Evolutionary conservation across 2,329 filamentous ascomycete species (phyloP).

Genomic region (Blastomyces percursus): DNA sequence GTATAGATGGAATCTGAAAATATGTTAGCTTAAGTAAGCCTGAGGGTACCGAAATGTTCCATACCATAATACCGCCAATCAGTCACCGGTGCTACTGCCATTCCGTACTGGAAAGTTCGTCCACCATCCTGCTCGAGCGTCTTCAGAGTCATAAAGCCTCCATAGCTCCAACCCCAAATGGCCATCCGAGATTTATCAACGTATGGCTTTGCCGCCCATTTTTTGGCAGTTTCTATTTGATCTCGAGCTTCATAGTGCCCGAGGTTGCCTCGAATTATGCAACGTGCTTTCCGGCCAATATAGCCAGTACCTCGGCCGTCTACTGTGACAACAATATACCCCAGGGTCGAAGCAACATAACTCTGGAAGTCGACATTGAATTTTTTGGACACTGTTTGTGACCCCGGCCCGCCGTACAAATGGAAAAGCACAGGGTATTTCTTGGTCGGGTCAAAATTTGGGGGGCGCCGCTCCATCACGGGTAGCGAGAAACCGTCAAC

Average conservation of each 20-base stretch:
- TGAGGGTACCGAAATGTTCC: constrained; percentile 4
- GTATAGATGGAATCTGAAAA: constrained; percentile 70
- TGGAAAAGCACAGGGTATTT: constrained; percentile 91
- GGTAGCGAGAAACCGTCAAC: constrained; percentile 65
- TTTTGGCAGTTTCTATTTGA: constrained; percentile 80
- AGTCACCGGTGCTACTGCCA: constrained; percentile 97
- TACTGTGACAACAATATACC: constrained; percentile 89
- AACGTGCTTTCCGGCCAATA: constrained; percentile 72
- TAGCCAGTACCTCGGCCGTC: constrained; percentile 90
- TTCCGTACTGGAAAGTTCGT: constrained; percentile 84
- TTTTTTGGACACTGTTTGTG: constrained; percentile 69
- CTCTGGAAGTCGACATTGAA: constrained; percentile 84
- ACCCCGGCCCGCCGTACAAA: constrained; percentile 90
- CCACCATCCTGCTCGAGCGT: constrained; percentile 86
- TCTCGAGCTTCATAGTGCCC: constrained; percentile 77
- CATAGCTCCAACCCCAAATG: constrained; percentile 98
- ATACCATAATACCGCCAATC: constrained; percentile 85
- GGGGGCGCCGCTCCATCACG: constrained; percentile 73
- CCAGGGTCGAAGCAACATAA: constrained; percentile 72
- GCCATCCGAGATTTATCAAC: constrained; percentile 72
- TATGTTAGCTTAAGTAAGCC: constrained; percentile 15
- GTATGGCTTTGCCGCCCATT: constrained; percentile 71
- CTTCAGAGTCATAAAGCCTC: constrained; percentile 90
- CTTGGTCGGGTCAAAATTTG: constrained; percentile 72
- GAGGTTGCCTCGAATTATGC: constrained; percentile 69